Percentiles rank a stretch among this genome's conserved stretches.
phyloP scores from a whole-genome alignment of 345 rosid genomes.

The Citrus medica region DNA sequence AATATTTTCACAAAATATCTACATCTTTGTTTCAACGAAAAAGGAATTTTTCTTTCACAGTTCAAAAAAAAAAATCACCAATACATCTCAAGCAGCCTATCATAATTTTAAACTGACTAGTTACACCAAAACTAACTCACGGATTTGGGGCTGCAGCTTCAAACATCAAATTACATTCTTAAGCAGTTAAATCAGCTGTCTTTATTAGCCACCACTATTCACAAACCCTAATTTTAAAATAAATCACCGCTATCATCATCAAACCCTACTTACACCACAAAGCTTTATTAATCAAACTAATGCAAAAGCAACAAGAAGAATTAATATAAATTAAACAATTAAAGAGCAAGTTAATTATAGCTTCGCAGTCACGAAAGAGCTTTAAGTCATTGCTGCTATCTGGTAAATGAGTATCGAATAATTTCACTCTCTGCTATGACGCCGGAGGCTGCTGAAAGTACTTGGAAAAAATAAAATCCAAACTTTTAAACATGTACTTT shows the following conservation, averaged over 20 bases:
- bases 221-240: neutral
- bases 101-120: neutral
- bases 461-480: neutral
- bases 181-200: neutral
- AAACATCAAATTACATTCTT: neutral
- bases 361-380: neutral
- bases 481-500: neutral
- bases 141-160: neutral
- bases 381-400: neutral
- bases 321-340: neutral
- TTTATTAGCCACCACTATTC: neutral
- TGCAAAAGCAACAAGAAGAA: neutral
- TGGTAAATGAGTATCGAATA: neutral
- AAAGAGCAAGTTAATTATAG: neutral
- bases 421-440: neutral
- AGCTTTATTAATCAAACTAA: neutral
- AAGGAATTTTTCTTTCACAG: neutral
- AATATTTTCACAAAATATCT: neutral
- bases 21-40: neutral
- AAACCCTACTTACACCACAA: neutral
- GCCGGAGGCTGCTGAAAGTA: neutral
- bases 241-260: neutral
- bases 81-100: neutral
- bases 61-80: neutral
- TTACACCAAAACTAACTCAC: neutral